These are phyloP conservation scores for Lithohypha guttulata DNA, from an alignment of 2,329 filamentous ascomycete species.

Conservation along the genomic window DNA sequence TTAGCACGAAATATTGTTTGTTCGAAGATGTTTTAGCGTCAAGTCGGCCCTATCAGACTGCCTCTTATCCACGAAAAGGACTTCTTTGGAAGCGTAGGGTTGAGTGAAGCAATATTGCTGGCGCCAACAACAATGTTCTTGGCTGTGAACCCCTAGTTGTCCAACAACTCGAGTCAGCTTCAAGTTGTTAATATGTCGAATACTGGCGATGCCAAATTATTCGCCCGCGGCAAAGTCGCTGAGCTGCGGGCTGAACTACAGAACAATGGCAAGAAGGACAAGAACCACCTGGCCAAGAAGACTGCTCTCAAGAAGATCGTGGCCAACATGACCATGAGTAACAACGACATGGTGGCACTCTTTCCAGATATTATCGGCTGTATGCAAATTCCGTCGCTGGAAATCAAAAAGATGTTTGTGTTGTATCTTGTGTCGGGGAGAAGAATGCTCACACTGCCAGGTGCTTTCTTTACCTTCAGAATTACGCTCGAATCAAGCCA, in stretches of 20 bases:
- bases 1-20: too few species aligned
- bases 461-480: conserved; percentile 96
- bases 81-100: too few species aligned
- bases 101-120: too few species aligned
- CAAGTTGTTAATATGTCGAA: conserved; percentile 30
- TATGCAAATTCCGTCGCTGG: conserved; percentile 87
- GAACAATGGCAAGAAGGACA: conserved; percentile 93
- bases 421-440: conserved; percentile 6
- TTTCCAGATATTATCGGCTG: conserved; percentile 92
- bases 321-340: conserved; percentile 99
- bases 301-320: conserved; percentile 99
- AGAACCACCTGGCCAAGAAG: conserved; percentile 90
- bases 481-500: conserved; percentile 89
- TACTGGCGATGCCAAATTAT: conserved; percentile 97
- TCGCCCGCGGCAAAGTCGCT: conserved; percentile 98
- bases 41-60: too few species aligned
- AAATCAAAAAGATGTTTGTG: conserved; percentile 96
- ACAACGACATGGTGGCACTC: conserved; percentile 97
- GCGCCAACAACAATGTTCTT: too few species aligned
- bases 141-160: background rate
- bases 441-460: conserved; percentile 35
- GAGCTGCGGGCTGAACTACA: conserved; percentile 92
- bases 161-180: conserved; percentile 4
- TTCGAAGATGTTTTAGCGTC: too few species aligned
- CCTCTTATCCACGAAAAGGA: too few species aligned